Evolutionary conservation across 345 rosid genomes (phyloP).

Genomic region (Orychophragmus violaceus): DNA sequence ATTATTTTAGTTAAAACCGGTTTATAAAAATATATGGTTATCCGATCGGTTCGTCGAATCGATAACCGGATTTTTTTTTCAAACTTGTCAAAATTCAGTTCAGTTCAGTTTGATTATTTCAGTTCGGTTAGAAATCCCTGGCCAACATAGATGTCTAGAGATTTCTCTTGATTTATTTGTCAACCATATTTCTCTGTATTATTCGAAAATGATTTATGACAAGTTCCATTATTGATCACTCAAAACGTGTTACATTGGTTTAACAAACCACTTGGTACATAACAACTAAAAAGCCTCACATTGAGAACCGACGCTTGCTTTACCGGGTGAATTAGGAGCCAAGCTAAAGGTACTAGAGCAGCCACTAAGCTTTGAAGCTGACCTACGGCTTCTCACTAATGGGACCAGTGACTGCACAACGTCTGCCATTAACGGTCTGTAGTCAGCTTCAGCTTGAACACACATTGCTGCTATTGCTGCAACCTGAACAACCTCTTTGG

Average conservation of each 20-base stretch:
- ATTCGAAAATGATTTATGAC: background rate
- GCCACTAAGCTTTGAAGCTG: conserved; percentile 46
- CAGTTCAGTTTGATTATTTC: too few species aligned
- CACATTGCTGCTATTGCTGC: conserved; percentile 98
- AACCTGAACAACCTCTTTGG: conserved; percentile 79
- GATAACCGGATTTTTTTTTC: too few species aligned
- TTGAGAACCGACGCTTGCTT: conserved; percentile 30
- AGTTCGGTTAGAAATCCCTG: too few species aligned
- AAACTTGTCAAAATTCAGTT: too few species aligned
- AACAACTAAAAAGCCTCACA: background rate
- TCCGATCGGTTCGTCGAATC: too few species aligned
- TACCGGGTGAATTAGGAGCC: conserved; percentile 30
- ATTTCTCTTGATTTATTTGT: background rate
- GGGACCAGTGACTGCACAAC: conserved; percentile 85
- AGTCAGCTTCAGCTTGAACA: conserved; percentile 83
- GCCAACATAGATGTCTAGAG: background rate
- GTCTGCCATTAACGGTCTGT: conserved; percentile 93
- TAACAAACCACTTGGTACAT: background rate
- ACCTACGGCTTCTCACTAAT: conserved; percentile 53
- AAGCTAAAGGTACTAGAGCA: conserved; percentile 47
- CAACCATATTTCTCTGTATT: background rate
- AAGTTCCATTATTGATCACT: conserved; percentile 1
- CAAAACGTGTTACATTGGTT: conserved; percentile 7
- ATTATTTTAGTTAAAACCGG: too few species aligned
- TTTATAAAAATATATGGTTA: too few species aligned